A percentile compares a stretch with the other conserved stretches of the same genome.
These are phyloP conservation scores for Blastobotrys chiropterorum DNA, from an alignment of 805 yeast genomes.

Conservation along the genomic window DNA sequence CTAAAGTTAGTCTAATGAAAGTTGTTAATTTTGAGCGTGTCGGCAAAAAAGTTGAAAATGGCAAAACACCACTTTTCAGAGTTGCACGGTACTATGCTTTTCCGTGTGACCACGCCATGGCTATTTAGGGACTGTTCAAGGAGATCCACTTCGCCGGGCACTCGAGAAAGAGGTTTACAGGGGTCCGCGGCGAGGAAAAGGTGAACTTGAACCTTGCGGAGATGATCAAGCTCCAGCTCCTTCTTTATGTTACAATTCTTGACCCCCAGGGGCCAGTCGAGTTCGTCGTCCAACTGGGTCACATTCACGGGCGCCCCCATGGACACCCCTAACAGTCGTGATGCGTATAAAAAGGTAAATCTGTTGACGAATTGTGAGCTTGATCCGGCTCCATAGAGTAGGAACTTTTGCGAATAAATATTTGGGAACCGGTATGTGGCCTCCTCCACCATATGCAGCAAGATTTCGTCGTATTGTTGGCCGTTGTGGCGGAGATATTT, in stretches of 20 bases:
- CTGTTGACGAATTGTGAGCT: not conserved
- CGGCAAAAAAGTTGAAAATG: not conserved
- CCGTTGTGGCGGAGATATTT: not conserved
- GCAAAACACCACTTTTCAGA: not conserved
- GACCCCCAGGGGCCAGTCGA: not conserved
- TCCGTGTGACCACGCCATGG: not conserved
- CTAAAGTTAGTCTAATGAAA: not conserved
- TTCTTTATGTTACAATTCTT: not conserved
- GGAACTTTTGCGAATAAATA: not conserved
- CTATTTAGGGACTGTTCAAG: not conserved
- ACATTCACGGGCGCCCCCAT: not conserved
- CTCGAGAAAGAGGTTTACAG: not conserved
- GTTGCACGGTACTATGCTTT: not conserved
- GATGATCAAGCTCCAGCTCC: not conserved
- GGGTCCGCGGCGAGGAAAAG: not conserved
- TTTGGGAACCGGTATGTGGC: not conserved
- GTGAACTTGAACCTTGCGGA: not conserved
- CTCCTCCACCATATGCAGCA: not conserved
- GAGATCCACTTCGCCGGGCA: not conserved
- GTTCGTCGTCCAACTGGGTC: not conserved
- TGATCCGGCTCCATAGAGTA: not conserved
- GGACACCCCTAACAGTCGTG: not conserved
- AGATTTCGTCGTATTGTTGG: not conserved
- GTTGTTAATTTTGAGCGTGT: not conserved
- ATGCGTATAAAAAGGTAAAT: not conserved